phyloP scores from a whole-genome alignment of 371 early-diverging fungal species.

The Fennellomyces sp. region DNA sequence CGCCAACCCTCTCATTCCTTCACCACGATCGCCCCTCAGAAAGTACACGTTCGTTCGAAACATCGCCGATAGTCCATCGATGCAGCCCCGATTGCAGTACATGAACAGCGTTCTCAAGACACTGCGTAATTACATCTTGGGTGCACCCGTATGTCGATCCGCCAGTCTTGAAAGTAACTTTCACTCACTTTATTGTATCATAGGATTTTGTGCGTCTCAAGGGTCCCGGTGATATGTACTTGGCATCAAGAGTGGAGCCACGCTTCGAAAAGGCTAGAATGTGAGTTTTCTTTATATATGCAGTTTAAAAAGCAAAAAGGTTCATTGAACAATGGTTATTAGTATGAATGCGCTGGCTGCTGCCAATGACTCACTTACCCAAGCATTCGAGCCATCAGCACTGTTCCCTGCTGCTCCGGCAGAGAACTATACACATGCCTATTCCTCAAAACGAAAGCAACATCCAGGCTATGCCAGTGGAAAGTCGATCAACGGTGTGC shows the following conservation, averaged over 20 bases:
- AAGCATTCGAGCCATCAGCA: constrained; percentile 39
- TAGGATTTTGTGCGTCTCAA: constrained; percentile 68
- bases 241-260: constrained; percentile 67
- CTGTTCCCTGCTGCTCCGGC: constrained; percentile 38
- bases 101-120: constrained; percentile 27
- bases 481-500: constrained; percentile 37
- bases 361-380: constrained; percentile 44
- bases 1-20: constrained; percentile 32
- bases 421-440: neutral
- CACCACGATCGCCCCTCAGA: constrained; percentile 38
- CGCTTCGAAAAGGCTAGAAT: constrained; percentile 45
- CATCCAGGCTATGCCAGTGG: constrained; percentile 36
- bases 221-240: constrained; percentile 74
- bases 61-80: constrained; percentile 50
- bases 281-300: constrained; percentile 21
- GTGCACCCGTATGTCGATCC: constrained; percentile 48
- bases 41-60: constrained; percentile 41
- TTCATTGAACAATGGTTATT: neutral
- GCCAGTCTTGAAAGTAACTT: constrained; percentile 12
- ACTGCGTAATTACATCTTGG: constrained; percentile 45
- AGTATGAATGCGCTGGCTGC: constrained; percentile 50
- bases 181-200: constrained; percentile 16
- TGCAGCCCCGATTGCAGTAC: constrained; percentile 51
- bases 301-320: neutral
- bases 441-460: constrained; percentile 11